Conservation (phyloP, 306 rosid species). For the Begonia loranthoides region DNA sequence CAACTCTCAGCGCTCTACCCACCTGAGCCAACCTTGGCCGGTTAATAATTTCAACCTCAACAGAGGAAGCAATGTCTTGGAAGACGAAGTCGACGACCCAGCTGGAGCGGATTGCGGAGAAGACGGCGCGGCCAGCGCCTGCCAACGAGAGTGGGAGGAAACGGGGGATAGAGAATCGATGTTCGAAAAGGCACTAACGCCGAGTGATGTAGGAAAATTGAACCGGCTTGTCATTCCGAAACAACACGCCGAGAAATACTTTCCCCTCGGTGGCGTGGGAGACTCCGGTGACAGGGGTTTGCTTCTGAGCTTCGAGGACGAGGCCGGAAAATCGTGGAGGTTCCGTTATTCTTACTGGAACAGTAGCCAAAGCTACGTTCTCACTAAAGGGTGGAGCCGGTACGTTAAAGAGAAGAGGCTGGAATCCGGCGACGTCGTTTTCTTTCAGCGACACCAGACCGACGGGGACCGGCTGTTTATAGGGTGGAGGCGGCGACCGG, state of each 20-base stretch:
- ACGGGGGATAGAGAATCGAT: conserved; percentile 36
- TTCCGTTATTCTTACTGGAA: conserved; percentile 98
- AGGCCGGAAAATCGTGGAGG: conserved; percentile 80
- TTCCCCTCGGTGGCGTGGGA: conserved; percentile 35
- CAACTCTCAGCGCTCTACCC: neutral
- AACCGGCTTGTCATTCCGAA: conserved; percentile 95
- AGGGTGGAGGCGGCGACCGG: conserved; percentile 39
- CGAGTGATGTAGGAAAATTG: conserved; percentile 91
- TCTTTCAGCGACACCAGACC: conserved; percentile 46
- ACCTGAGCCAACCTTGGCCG: conserved; percentile 4
- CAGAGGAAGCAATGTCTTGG: neutral
- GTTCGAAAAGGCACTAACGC: conserved; percentile 93
- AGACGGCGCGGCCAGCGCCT: neutral
- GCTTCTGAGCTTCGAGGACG: conserved; percentile 84
- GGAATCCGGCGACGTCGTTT: conserved; percentile 82
- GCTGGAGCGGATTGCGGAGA: neutral
- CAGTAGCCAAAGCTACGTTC: conserved; percentile 90
- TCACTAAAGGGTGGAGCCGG: conserved; percentile 96
- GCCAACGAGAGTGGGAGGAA: neutral
- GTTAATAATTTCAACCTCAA: conserved; percentile 25
- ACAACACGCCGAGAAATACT: conserved; percentile 86
- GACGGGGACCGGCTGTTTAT: conserved; percentile 51
- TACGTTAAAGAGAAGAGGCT: conserved; percentile 89
- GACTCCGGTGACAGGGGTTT: conserved; percentile 37
- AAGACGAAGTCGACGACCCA: conserved; percentile 11